phyloP scores from a whole-genome alignment of 2,329 filamentous ascomycete genomes.

The Amauroascus niger region DNA sequence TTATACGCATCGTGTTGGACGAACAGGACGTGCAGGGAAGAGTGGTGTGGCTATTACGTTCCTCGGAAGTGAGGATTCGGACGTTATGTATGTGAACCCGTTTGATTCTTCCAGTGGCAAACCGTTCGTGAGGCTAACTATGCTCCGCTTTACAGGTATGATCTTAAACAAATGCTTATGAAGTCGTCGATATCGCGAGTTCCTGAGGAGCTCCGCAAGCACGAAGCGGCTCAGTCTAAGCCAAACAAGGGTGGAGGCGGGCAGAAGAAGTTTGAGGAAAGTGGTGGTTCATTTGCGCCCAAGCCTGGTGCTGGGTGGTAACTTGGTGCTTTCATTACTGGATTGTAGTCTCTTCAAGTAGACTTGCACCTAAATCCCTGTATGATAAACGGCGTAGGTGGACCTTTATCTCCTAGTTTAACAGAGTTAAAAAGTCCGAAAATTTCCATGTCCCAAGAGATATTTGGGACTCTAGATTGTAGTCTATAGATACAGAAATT shows the following conservation, averaged over 20 bases:
- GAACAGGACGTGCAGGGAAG: slow-evolving; percentile 95
- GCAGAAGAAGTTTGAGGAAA: slow-evolving; percentile 42
- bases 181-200: slow-evolving; percentile 84
- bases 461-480: not conserved
- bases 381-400: slow-evolving; percentile 6
- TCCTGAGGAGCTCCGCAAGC: slow-evolving; percentile 79
- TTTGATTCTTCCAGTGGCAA: not conserved
- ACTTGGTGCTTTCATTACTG: not conserved
- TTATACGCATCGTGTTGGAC: slow-evolving; percentile 93
- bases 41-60: slow-evolving; percentile 94
- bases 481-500: not conserved
- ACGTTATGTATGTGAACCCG: slow-evolving; percentile 57
- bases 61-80: slow-evolving; percentile 77
- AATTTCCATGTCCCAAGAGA: not conserved
- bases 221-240: slow-evolving; percentile 85
- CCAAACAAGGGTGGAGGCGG: slow-evolving; percentile 38
- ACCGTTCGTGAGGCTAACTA: slow-evolving; percentile 15
- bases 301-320: slow-evolving; percentile 23
- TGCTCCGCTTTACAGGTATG: slow-evolving; percentile 44
- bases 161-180: slow-evolving; percentile 87
- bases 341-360: not conserved
- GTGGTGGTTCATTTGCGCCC: slow-evolving; percentile 29
- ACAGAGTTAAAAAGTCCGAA: not conserved
- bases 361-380: not conserved
- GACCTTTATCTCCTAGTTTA: not conserved